Base-by-base conservation (phyloP, 2,329 filamentous ascomycete genomes). In the Alternaria brassicicola region DNA sequence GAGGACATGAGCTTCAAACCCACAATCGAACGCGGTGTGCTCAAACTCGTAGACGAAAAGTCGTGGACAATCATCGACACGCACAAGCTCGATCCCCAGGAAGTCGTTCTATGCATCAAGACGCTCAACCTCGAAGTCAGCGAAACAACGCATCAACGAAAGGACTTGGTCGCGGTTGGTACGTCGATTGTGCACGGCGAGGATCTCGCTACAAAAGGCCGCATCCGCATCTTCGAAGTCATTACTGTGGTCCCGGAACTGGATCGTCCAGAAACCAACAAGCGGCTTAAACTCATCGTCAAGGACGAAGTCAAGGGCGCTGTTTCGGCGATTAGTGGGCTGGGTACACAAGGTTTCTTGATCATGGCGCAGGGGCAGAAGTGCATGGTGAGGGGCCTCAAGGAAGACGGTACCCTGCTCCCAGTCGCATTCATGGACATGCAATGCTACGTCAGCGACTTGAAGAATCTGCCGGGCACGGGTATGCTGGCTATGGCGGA, bases 361-460 rank as follows among this genome's bases (percentile, higher is more conserved):
- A 88, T 95, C 61, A 91, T 91, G 38, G 93, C 93, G 0, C 95
- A 99, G 74, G 95, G 95, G 1, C 93, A 97, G 72, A 99, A 99
- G 78, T 94, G 93, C 76, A 96, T 99, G 90, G 93, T 99, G 1
- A 86, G 95, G 58, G 95, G 95, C 38, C 84, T 99, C 3, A 97
- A 97, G 76, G 95, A 99, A 76, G 95, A 99, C 73, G 92, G 93
- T 0, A 93, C 91, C 1, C 84, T 98, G 51, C 83, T 98, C 1
- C 95, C 95, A 0, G 94, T 99, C 3, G 95, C 95, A 0, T 99
- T 99, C 73, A 90, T 99, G 84, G 95, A 99, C 72, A 96, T 97
- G 88, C 95, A 92, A 79, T 96, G 91, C 77, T 95, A 97, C 70
- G 92, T 97, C 12, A 91, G 88, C 2, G 87, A 89, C n/a, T 85